phyloP scores from a whole-genome alignment of 306 rosid species.

The Prunus salicina region DNA sequence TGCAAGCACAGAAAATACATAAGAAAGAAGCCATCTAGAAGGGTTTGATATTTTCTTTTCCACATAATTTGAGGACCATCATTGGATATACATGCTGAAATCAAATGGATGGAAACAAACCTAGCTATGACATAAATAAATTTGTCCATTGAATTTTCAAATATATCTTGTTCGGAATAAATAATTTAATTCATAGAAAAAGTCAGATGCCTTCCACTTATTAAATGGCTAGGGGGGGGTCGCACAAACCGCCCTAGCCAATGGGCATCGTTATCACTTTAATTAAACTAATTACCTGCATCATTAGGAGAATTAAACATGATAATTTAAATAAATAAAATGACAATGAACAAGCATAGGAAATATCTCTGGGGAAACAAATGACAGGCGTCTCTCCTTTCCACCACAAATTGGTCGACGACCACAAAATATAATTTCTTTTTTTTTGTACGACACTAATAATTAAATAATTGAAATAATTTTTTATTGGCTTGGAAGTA shows the following conservation, averaged over 20 bases:
- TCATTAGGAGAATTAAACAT: neutral
- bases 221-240: neutral
- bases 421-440: constrained; percentile 22
- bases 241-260: constrained; percentile 31
- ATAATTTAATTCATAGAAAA: neutral
- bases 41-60: neutral
- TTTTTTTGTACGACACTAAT: neutral
- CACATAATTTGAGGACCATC: neutral
- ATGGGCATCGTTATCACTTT: neutral
- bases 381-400: constrained; percentile 12
- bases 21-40: neutral
- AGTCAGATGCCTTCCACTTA: neutral
- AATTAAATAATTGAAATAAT: neutral
- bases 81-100: neutral
- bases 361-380: constrained; percentile 25
- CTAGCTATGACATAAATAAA: neutral
- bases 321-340: neutral
- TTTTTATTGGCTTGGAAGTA: constrained; percentile 25
- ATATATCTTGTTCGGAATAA: neutral
- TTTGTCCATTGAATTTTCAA: constrained; percentile 3
- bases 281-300: neutral
- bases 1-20: neutral
- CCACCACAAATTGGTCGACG: constrained; percentile 41
- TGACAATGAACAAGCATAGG: neutral
- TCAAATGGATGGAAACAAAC: neutral